Conservation (phyloP, 495 filamentous ascomycete species). For the Penicillium roqueforti region DNA sequence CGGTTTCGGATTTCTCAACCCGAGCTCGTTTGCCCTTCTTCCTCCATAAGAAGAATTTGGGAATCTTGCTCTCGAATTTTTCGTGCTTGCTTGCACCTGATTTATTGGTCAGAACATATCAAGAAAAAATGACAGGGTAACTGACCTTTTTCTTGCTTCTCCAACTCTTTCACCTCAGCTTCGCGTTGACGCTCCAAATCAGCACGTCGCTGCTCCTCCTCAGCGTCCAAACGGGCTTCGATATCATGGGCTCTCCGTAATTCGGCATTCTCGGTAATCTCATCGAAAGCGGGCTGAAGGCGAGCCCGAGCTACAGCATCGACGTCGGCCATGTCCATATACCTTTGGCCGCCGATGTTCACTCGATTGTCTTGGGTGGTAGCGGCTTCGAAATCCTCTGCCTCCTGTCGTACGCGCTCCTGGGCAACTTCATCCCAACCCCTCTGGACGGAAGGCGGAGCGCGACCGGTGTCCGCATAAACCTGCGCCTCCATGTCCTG, state of each 20-base stretch:
- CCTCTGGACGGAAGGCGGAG: constrained; percentile 61
- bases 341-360: constrained; percentile 75
- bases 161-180: constrained; percentile 48
- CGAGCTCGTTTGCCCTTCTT: constrained; percentile 26
- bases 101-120: constrained; percentile 36
- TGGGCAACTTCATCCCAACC: constrained; percentile 77
- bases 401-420: constrained; percentile 57
- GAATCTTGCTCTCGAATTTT: constrained; percentile 21
- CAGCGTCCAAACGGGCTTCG: constrained; percentile 52
- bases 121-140: constrained; percentile 3
- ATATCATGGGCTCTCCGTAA: constrained; percentile 56
- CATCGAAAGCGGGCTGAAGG: constrained; percentile 87
- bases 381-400: constrained; percentile 57
- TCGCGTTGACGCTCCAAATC: constrained; percentile 51
- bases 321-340: constrained; percentile 73
- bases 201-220: constrained; percentile 43
- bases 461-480: constrained; percentile 70
- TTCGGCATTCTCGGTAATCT: constrained; percentile 75
- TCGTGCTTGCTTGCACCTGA: constrained; percentile 45
- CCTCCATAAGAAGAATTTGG: constrained; percentile 30
- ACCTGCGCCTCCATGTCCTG: constrained; percentile 76
- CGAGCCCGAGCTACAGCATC: constrained; percentile 73
- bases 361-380: constrained; percentile 58
- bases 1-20: constrained; percentile 11
- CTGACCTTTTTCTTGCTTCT: constrained; percentile 51